Base-by-base conservation (phyloP, 352 stramenopile genomes). In the Phytophthora tentaculata region DNA sequence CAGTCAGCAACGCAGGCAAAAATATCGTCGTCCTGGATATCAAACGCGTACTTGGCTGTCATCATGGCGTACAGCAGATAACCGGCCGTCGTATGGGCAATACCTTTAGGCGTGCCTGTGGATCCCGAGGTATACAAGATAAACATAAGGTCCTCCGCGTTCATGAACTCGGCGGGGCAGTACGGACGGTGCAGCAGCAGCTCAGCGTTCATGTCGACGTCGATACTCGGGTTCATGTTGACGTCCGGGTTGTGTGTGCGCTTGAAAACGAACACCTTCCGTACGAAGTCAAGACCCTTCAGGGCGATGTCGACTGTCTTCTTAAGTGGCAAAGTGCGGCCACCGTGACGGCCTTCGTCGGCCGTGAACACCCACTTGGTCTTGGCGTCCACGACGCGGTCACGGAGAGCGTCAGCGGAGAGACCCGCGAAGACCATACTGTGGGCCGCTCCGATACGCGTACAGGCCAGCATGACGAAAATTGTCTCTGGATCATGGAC, bases 401-500 rank as follows among this genome's bases (percentile, higher is more conserved):
- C 95, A 17, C 92, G 85, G 37, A 99, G 83, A 17, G 95, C 94
- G 35, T 99, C 96, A 4, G 96, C 86, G 28, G 81, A 97, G 62
- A 97, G 96, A 64, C 97, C 97, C 2, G 96, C 97, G 83, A 99
- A 99, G 17, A 99, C 91, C 20, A 99, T 95, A 19, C 86, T 97
- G 83, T 99, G 97, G 2, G 98, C 84, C 13, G 96, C 97, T 43
- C 98, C 98, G 63, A 99, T 98, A 51, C 98, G 91, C 22, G 95
- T 91, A 69, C 97, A 99, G 3, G 98, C 97, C 45, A 99, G 82
- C 97, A 99, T 99, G 32, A 94, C 95, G 76, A 98, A 98, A 39
- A 93, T 92, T 8, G 96, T 80, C 76, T 99, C 96, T 7, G 96
- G 96, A 99, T 97, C 97, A 99, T 99, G 39, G 98, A 97, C 97